These are phyloP conservation scores for Ministeria vibrans DNA, from an alignment of 78 protist species.

Conservation along the genomic window DNA sequence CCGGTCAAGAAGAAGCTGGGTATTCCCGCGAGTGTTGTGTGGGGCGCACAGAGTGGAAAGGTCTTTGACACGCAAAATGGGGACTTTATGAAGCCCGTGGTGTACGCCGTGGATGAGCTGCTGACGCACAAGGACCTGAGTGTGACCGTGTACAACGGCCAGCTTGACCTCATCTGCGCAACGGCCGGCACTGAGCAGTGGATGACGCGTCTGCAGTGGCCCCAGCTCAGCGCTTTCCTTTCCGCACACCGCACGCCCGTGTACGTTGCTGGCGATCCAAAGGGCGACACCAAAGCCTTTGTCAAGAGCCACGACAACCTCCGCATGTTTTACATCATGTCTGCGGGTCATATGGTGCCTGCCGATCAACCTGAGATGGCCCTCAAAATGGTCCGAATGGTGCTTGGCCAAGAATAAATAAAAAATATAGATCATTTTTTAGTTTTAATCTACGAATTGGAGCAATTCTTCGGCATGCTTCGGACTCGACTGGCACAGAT, in stretches of 20 bases:
- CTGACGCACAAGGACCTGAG: background rate
- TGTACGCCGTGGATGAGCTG: background rate
- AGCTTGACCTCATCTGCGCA: constrained; percentile 29
- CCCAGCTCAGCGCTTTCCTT: background rate
- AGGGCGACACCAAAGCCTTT: background rate
- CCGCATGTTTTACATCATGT: background rate
- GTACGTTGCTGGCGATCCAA: background rate
- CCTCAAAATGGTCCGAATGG: too few species aligned
- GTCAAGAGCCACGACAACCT: background rate
- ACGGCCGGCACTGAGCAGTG: constrained; percentile 6
- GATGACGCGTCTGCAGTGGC: constrained; percentile 14
- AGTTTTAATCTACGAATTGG: too few species aligned
- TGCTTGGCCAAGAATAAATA: too few species aligned
- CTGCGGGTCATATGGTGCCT: background rate
- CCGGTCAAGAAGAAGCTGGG: too few species aligned
- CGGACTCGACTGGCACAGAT: too few species aligned
- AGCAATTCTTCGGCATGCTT: too few species aligned
- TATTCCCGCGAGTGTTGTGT: background rate
- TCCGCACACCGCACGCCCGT: background rate
- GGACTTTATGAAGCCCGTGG: constrained; percentile 6
- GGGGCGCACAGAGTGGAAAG: background rate
- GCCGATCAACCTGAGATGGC: background rate
- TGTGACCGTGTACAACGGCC: constrained; percentile 24
- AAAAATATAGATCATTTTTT: too few species aligned
- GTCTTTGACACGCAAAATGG: background rate